These are phyloP conservation scores for Paracoccidioides lutzii DNA, from an alignment of 2,329 filamentous ascomycete genomes.

Conservation along the genomic window DNA sequence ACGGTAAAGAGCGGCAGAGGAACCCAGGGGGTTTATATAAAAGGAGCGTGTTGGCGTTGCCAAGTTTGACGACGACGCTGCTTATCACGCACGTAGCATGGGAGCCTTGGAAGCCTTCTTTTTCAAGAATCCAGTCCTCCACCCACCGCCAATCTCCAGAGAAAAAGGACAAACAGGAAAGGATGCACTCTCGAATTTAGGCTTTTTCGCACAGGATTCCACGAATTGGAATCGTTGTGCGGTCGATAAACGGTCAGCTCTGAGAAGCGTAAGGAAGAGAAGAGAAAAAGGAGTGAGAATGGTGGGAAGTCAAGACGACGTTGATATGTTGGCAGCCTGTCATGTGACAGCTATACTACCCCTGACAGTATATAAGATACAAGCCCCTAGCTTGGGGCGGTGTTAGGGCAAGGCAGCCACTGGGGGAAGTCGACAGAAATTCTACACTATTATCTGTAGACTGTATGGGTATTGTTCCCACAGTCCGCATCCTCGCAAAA, in stretches of 20 bases:
- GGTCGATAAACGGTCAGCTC: slow-evolving; percentile 27
- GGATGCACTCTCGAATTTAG: slow-evolving; percentile 13
- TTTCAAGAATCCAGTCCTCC: slow-evolving; percentile 24
- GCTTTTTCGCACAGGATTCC: slow-evolving; percentile 37
- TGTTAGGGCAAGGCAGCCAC: slow-evolving; percentile 5
- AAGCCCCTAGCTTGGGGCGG: not conserved
- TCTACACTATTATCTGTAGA: not conserved
- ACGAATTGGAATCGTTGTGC: slow-evolving; percentile 16
- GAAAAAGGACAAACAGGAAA: slow-evolving; percentile 18
- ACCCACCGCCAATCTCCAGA: slow-evolving; percentile 13
- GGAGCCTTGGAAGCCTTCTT: slow-evolving; percentile 44
- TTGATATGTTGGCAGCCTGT: slow-evolving; percentile 23
- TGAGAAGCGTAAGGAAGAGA: slow-evolving; percentile 35
- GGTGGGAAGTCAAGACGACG: slow-evolving; percentile 24
- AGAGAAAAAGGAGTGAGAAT: slow-evolving; percentile 24
- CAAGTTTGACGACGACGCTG: slow-evolving; percentile 29
- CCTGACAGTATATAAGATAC: slow-evolving; percentile 9
- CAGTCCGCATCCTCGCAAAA: not conserved
- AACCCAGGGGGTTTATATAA: slow-evolving; percentile 26
- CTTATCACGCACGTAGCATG: slow-evolving; percentile 41
- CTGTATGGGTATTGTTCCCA: no score
- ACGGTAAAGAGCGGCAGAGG: slow-evolving; percentile 27
- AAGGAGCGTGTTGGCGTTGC: slow-evolving; percentile 29
- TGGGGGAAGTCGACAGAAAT: not conserved
- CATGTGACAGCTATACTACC: slow-evolving; percentile 7